Evolutionary conservation across 2,329 filamentous ascomycete genomes (phyloP).

Genomic region (Aspergillus awamori): DNA sequence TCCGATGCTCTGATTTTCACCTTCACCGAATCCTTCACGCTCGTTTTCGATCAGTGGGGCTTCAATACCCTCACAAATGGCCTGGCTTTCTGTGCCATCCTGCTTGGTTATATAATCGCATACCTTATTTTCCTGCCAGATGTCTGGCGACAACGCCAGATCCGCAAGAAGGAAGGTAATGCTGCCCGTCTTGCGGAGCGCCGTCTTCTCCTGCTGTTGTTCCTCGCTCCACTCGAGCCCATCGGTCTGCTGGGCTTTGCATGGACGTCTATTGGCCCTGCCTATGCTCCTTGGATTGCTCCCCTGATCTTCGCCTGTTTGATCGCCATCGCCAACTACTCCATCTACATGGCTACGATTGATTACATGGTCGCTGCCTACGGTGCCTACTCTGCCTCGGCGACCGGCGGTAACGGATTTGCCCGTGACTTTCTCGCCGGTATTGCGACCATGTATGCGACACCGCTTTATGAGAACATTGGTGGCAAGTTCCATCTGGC

Average conservation of each 20-base stretch:
- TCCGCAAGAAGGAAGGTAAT: slow-evolving; percentile 50
- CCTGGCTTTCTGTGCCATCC: slow-evolving; percentile 59
- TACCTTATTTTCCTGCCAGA: slow-evolving; percentile 60
- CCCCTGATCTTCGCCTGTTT: slow-evolving; percentile 62
- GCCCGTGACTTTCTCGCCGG: slow-evolving; percentile 67
- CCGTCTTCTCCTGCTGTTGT: slow-evolving; percentile 63
- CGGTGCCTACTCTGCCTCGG: slow-evolving; percentile 66
- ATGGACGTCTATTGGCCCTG: slow-evolving; percentile 60
- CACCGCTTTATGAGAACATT: slow-evolving; percentile 57
- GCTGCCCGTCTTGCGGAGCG: slow-evolving; percentile 66
- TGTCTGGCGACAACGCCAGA: slow-evolving; percentile 55
- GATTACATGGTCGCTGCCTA: slow-evolving; percentile 71
- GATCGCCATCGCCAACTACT: slow-evolving; percentile 65
- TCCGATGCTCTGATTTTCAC: slow-evolving; percentile 68
- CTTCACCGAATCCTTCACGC: slow-evolving; percentile 64
- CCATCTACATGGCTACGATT: slow-evolving; percentile 68
- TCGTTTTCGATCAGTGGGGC: slow-evolving; percentile 63
- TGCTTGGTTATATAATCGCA: slow-evolving; percentile 62
- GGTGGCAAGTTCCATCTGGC: slow-evolving; percentile 59
- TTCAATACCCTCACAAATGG: slow-evolving; percentile 56
- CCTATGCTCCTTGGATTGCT: slow-evolving; percentile 61
- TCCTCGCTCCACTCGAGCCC: slow-evolving; percentile 60
- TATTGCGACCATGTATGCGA: slow-evolving; percentile 63
- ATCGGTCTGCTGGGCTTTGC: slow-evolving; percentile 66
- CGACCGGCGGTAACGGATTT: slow-evolving; percentile 69